These are phyloP conservation scores for Zygotorulaspora chibaensis DNA, from an alignment of 805 yeast genomes.

Conservation along the genomic window DNA sequence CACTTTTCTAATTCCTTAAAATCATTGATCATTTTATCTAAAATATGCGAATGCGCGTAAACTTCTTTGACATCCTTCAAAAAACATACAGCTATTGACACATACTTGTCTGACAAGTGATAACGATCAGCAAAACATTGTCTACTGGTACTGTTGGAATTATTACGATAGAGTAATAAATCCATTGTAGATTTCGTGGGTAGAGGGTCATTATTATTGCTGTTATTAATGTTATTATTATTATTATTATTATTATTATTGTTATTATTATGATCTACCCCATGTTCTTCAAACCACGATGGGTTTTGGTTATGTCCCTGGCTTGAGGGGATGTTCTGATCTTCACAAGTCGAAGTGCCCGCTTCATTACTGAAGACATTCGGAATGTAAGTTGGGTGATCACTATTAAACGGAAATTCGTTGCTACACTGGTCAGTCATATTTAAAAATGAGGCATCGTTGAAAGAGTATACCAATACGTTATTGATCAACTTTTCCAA, in stretches of 20 bases:
- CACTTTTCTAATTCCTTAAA: constrained; percentile 21
- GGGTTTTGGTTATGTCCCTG: background rate
- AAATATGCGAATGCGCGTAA: constrained; percentile 27
- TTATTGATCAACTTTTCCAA: constrained; percentile 30
- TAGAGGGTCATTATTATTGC: constrained; percentile 1
- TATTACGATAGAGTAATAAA: constrained; percentile 1
- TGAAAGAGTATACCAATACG: constrained; percentile 31
- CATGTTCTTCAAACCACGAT: background rate
- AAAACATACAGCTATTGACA: constrained; percentile 28
- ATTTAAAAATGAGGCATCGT: constrained; percentile 32
- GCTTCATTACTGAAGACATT: constrained; percentile 2
- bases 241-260: background rate
- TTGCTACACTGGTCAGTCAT: constrained; percentile 28
- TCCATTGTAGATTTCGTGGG: constrained; percentile 9
- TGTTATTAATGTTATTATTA: background rate
- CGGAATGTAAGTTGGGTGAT: constrained; percentile 12
- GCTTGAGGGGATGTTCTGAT: no score
- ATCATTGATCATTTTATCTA: constrained; percentile 27
- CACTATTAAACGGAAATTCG: constrained; percentile 23
- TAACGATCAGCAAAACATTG: constrained; percentile 31
- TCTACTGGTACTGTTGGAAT: constrained; percentile 1
- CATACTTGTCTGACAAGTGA: constrained; percentile 28
- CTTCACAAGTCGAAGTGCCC: background rate
- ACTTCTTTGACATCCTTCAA: constrained; percentile 22
- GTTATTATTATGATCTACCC: background rate